Evolutionary conservation across 116 monocot species (phyloP), one percentile per base, ranked within the genome.

Genomic region (Phalaenopsis hybrid): DNA sequence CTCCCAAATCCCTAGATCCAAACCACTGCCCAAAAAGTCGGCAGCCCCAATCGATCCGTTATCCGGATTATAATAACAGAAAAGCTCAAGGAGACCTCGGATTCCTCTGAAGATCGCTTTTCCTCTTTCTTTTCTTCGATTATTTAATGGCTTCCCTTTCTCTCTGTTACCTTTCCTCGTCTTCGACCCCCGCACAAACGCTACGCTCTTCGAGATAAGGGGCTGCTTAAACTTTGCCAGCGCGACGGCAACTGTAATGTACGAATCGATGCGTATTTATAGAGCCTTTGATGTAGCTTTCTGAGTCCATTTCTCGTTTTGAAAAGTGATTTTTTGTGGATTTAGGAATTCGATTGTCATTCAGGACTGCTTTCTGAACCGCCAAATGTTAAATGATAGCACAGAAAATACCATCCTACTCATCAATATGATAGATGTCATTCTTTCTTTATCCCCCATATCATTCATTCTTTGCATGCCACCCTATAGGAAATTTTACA

Each of bases 1-100:
- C 77, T 44, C 12, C 21, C 51, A 28, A 77, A 77, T 13, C 77
- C 77, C 77, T 77, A 77, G 77, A 77, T 77, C 77, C 28, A 46
- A 55, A 48, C 7, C 46, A 48, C 44, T 23, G 21, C 75, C 44
- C 9, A 3, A 75, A 16, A 23, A 75, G 46, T 46, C 75, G 20
- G 77, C 77, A 20, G 44, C 25, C 51, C 77, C 28, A 44, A 28
- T 25, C 77, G 77, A 77, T 28, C 9, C 48, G 21, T n/a, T 49
- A 23, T 52, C 28, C 5, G 12, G 25, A 77, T 44, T 12, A 51
- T 52, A 4, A 28, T 5, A 18, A 46, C 21, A 44, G 23, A 45
- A 48, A 44, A 20, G 18, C 28, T 17, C 11, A 15, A 77, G 41
- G 13, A 50, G 50, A 77, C 77, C 77, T 77, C 13, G 25, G 77